phyloP scores from a whole-genome alignment of 345 rosid species.

The Gossypium anomalum region DNA sequence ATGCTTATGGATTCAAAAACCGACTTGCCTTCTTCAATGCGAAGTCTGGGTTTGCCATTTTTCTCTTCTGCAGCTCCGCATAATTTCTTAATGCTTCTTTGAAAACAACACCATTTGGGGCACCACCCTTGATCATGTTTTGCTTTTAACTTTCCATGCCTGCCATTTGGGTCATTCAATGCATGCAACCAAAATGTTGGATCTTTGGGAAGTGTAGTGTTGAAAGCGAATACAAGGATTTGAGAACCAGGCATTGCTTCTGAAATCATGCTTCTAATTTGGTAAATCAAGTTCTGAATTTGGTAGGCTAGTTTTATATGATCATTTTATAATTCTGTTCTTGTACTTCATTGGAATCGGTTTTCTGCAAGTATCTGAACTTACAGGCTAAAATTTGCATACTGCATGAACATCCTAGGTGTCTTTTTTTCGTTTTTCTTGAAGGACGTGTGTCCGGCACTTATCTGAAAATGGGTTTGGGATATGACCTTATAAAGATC shows the following conservation, averaged over 20 bases:
- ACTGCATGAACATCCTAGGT: not conserved
- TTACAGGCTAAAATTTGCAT: not conserved
- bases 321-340: not conserved
- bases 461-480: not conserved
- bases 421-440: not conserved
- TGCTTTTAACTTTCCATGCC: not conserved
- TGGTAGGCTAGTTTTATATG: not conserved
- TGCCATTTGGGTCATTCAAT: not conserved
- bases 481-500: not conserved
- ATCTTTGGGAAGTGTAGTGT: not conserved
- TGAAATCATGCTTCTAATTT: conserved; percentile 4
- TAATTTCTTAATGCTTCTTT: not conserved
- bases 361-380: not conserved
- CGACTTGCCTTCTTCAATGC: not conserved
- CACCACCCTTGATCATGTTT: not conserved
- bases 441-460: not conserved
- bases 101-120: not conserved
- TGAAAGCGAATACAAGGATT: not conserved
- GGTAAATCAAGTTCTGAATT: conserved; percentile 8
- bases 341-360: not conserved
- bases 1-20: not conserved
- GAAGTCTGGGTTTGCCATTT: not conserved
- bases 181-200: not conserved
- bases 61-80: not conserved
- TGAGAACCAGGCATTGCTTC: not conserved